Evolutionary conservation across 805 yeast genomes (phyloP).

Genomic region (Lipomyces chichibuensis): DNA sequence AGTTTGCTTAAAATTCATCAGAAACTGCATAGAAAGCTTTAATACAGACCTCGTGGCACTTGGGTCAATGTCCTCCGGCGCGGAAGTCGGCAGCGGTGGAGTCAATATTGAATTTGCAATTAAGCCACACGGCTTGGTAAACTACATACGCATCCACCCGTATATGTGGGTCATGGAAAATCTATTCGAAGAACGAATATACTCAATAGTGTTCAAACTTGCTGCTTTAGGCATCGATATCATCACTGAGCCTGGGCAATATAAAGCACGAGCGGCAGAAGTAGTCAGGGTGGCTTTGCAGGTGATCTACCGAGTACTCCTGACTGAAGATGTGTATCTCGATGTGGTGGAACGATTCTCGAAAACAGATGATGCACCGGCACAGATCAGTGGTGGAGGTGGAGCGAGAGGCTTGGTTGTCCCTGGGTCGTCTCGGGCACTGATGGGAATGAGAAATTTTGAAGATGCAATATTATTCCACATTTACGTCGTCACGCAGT

Average conservation of each 20-base stretch:
- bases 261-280: constrained; percentile 16
- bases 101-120: constrained; percentile 56
- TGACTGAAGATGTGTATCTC: constrained; percentile 62
- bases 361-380: constrained; percentile 4
- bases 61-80: constrained; percentile 53
- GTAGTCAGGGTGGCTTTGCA: constrained; percentile 50
- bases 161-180: constrained; percentile 65
- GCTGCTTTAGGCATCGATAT: constrained; percentile 64
- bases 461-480: constrained; percentile 72
- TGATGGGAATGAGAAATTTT: constrained; percentile 53
- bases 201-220: constrained; percentile 59
- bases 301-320: constrained; percentile 53
- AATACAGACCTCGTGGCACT: constrained; percentile 57
- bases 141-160: constrained; percentile 67
- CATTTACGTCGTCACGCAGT: constrained; percentile 69
- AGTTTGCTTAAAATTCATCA: constrained; percentile 56
- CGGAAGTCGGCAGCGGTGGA: constrained; percentile 25
- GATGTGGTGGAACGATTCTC: constrained; percentile 55
- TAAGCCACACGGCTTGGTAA: constrained; percentile 50
- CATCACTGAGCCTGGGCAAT: constrained; percentile 45
- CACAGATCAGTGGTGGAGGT: constrained; percentile 2
- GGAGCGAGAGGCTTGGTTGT: constrained; percentile 7
- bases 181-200: constrained; percentile 62
- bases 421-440: constrained; percentile 57
- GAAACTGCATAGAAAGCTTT: constrained; percentile 54